Conservation (phyloP, 2,329 filamentous ascomycete genomes). For the Botryotinia calthae region DNA sequence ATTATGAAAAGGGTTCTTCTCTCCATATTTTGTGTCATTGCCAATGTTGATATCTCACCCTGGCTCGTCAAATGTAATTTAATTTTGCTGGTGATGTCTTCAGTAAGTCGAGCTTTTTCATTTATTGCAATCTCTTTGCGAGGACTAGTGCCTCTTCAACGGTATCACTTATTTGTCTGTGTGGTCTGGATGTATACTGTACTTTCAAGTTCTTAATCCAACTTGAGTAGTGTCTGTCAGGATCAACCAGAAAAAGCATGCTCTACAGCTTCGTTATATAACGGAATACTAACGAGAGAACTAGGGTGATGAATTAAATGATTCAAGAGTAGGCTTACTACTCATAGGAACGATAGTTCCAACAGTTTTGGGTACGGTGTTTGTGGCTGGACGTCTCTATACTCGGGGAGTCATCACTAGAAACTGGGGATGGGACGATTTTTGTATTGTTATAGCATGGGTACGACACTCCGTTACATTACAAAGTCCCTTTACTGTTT, state of each 20-base stretch:
- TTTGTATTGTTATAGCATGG: background rate
- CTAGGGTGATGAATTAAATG: background rate
- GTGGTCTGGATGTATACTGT: background rate
- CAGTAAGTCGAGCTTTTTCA: background rate
- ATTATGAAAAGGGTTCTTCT: background rate
- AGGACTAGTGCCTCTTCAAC: background rate
- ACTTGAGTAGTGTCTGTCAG: no score
- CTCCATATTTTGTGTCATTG: background rate
- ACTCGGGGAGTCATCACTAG: constrained; percentile 3
- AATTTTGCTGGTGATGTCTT: constrained; percentile 1
- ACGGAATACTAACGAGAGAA: background rate
- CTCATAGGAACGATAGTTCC: constrained; percentile 1
- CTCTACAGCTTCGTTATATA: background rate
- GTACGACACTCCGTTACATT: background rate
- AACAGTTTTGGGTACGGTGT: background rate
- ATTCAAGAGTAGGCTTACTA: background rate
- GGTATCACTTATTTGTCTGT: background rate
- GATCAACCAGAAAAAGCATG: background rate
- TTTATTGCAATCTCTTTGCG: background rate
- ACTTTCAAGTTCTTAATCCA: background rate
- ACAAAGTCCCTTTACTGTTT: background rate
- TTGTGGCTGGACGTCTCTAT: constrained; percentile 6
- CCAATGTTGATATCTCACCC: background rate
- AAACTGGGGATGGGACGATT: constrained; percentile 9
- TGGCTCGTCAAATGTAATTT: background rate